phyloP scores from a whole-genome alignment of 2,329 filamentous ascomycete genomes.

The Cadophora malorum region DNA sequence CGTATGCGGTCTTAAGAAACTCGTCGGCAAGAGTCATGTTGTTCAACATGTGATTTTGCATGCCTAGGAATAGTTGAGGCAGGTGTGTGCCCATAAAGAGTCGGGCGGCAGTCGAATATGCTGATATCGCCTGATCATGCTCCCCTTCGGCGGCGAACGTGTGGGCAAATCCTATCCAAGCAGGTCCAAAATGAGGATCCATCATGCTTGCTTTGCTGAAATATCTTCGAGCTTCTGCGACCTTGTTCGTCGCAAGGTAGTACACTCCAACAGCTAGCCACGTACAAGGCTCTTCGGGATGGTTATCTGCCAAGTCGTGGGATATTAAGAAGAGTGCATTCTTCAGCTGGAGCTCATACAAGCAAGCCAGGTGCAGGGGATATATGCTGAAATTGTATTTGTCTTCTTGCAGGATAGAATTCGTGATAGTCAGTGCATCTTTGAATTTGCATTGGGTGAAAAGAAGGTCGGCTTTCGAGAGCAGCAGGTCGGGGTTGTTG shows the following conservation, averaged over 20 bases:
- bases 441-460: slow-evolving; percentile 95
- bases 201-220: slow-evolving; percentile 98
- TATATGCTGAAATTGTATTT: slow-evolving; percentile 90
- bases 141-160: slow-evolving; percentile 98
- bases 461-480: slow-evolving; percentile 87
- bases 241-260: slow-evolving; percentile 87
- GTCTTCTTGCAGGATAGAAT: slow-evolving; percentile 80
- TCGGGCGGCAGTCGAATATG: slow-evolving; percentile 92
- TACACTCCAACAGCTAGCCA: slow-evolving; percentile 96
- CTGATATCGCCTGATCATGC: slow-evolving; percentile 96
- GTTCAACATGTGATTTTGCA: slow-evolving; percentile 97
- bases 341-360: slow-evolving; percentile 85
- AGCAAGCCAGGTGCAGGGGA: slow-evolving; percentile 87
- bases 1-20: slow-evolving; percentile 89
- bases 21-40: slow-evolving; percentile 94
- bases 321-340: slow-evolving; percentile 91
- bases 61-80: slow-evolving; percentile 93
- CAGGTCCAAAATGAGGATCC: slow-evolving; percentile 95
- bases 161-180: slow-evolving; percentile 98
- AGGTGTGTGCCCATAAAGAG: slow-evolving; percentile 97
- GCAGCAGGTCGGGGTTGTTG: slow-evolving; percentile 85
- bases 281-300: slow-evolving; percentile 87
- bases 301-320: slow-evolving; percentile 89
- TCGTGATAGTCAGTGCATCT: slow-evolving; percentile 84
- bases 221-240: slow-evolving; percentile 91